Evolutionary conservation across 2,329 filamentous ascomycete species (phyloP).

Genomic region (Penicillium crustosum): DNA sequence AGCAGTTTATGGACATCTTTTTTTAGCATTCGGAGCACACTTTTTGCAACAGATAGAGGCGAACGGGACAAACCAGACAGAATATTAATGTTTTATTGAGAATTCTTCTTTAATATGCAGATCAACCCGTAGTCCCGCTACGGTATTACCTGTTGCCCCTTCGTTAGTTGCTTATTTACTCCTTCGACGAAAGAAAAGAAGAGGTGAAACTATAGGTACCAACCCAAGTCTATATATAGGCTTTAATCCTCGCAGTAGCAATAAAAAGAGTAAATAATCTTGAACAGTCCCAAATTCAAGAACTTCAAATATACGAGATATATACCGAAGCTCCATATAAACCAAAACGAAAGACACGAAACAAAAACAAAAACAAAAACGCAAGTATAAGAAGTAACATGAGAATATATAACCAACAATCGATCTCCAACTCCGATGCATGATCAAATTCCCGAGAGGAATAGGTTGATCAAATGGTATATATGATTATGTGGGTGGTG

Average conservation of each 20-base stretch:
- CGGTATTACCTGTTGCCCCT: background rate
- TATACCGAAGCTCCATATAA: background rate
- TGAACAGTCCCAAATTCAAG: background rate
- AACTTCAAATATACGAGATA: background rate
- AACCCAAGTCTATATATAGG: background rate
- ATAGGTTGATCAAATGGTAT: background rate
- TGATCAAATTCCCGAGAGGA: background rate
- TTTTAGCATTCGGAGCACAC: background rate
- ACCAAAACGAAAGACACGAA: background rate
- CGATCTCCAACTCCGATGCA: background rate
- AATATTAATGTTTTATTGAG: background rate
- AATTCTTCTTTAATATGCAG: background rate
- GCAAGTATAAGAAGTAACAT: background rate
- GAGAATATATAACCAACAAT: background rate
- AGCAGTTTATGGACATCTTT: constrained; percentile 3
- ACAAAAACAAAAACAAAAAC: background rate
- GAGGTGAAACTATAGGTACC: background rate
- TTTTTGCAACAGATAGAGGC: background rate
- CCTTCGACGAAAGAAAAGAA: too few relatives aligned
- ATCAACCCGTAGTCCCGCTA: too few relatives aligned
- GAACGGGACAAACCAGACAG: background rate
- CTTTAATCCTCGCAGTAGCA: background rate
- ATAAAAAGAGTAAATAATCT: background rate
- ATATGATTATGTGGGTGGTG: background rate
- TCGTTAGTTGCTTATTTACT: background rate